Evolutionary conservation across 371 early-diverging fungal species (phyloP), one percentile per base, ranked within the genome.

Genomic region (Mucor racemosus): DNA sequence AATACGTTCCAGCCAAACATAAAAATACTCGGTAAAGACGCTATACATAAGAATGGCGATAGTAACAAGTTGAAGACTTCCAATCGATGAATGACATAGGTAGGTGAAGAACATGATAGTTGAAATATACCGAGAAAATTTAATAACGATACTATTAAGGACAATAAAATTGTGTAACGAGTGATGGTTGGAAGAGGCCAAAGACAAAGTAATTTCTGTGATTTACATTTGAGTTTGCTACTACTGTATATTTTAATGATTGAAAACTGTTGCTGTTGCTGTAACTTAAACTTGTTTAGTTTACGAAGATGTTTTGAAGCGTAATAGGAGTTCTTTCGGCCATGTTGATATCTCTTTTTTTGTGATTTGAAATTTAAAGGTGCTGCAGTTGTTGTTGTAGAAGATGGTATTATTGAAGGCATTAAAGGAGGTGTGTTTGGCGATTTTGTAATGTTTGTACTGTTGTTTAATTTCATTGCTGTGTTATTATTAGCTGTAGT

Each of bases 131-230:
- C 61, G 35, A 69, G 42, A 17, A 50, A 59, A 58, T 67, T 73
- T 7, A 73, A 66, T 4, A 58, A 17, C 11, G 78, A 76, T 38
- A 78, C 41, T 5, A 76, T 39, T 6, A 69, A 15, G 5, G 76
- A 66, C n/a, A 78, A 31, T 13, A 68, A 38, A 36, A 75, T 68
- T 7, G 69, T 65, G 59, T 66, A 68, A 35, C 76, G 72, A 4
- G 74, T 76, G 15, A 73, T 36, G 39, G 67, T 56, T 7, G 78
- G 78, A 7, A 78, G 48, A 7, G 78, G 76, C 78, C 77, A 77
- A 8, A 77, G 54, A 33, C 66, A 62, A 6, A 77, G 64, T 14
- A 65, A 31, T 44, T 65, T 70, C 41, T 74, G 75, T 19, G 74
- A 69, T 64, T 72, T 69, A 4, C 40, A 33, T 35, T 56, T 61